Evolutionary conservation across 2,329 filamentous ascomycete genomes (phyloP).

Genomic region (Periconia digitata): DNA sequence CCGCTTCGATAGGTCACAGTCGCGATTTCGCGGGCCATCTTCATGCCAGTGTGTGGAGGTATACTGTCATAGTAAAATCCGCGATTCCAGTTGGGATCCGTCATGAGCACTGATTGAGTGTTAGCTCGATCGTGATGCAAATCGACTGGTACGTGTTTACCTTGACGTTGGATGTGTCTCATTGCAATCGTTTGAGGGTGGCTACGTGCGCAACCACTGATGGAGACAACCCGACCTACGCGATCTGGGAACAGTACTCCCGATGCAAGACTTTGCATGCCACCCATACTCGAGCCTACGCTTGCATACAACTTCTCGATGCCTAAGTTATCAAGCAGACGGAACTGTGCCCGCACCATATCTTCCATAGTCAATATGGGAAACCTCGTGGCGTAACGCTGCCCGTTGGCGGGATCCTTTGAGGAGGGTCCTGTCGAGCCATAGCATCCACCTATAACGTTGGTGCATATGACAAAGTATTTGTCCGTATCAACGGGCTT

Average conservation of each 20-base stretch:
- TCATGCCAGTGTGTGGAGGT: slow-evolving; percentile 95
- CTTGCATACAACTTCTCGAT: slow-evolving; percentile 83
- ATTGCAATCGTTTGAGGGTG: slow-evolving; percentile 99
- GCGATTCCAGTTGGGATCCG: slow-evolving; percentile 95
- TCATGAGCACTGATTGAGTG: slow-evolving; percentile 74
- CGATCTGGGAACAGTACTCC: slow-evolving; percentile 81
- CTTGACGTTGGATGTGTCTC: slow-evolving; percentile 93
- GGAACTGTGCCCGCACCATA: slow-evolving; percentile 96
- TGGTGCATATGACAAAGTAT: slow-evolving; percentile 94
- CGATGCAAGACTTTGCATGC: slow-evolving; percentile 93
- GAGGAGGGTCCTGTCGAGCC: slow-evolving; percentile 90
- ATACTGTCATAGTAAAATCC: slow-evolving; percentile 84
- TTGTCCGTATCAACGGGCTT: slow-evolving; percentile 84
- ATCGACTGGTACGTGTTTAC: no score
- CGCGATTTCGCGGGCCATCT: slow-evolving; percentile 93
- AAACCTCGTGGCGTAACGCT: slow-evolving; percentile 90
- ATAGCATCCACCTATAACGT: slow-evolving; percentile 94
- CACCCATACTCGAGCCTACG: slow-evolving; percentile 96
- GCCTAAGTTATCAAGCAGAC: slow-evolving; percentile 76
- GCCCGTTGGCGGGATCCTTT: slow-evolving; percentile 82
- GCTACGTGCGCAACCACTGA: slow-evolving; percentile 89
- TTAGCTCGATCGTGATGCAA: background rate
- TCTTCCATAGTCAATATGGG: slow-evolving; percentile 95
- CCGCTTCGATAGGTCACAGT: slow-evolving; percentile 96
- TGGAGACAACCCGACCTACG: slow-evolving; percentile 80